phyloP scores from a whole-genome alignment of 2,329 filamentous ascomycete species.

The Aspergillus floridensis region DNA sequence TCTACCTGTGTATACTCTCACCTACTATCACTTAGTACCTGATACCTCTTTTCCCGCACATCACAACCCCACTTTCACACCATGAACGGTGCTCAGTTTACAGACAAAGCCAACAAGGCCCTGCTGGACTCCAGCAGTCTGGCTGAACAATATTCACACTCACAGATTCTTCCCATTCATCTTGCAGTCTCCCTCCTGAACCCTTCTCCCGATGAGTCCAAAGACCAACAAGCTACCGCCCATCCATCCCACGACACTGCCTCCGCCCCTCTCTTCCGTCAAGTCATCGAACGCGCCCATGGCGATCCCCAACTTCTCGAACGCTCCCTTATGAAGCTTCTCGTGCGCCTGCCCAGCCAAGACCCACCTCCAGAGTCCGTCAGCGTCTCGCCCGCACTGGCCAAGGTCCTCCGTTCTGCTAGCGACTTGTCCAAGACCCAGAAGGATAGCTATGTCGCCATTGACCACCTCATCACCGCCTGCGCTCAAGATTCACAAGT shows the following conservation, averaged over 20 bases:
- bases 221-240: conserved; percentile 68
- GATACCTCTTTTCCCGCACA: neutral
- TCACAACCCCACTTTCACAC: conserved; percentile 16
- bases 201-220: conserved; percentile 58
- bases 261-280: conserved; percentile 77
- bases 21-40: neutral
- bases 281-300: conserved; percentile 90
- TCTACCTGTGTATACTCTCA: neutral
- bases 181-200: conserved; percentile 63
- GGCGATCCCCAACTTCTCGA: conserved; percentile 89
- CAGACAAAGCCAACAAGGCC: conserved; percentile 86
- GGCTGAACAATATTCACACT: conserved; percentile 85
- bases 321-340: conserved; percentile 81
- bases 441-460: conserved; percentile 90
- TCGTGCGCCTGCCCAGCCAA: conserved; percentile 90
- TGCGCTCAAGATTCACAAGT: conserved; percentile 76
- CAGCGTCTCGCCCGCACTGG: conserved; percentile 76
- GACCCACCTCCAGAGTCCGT: conserved; percentile 90
- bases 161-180: conserved; percentile 86
- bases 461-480: conserved; percentile 89
- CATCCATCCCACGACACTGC: conserved; percentile 65
- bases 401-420: conserved; percentile 77
- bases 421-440: conserved; percentile 94
- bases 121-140: conserved; percentile 84
- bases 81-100: conserved; percentile 65